Conservation (phyloP, 768 basidiomycete genomes). For the Boletus fagicola region DNA sequence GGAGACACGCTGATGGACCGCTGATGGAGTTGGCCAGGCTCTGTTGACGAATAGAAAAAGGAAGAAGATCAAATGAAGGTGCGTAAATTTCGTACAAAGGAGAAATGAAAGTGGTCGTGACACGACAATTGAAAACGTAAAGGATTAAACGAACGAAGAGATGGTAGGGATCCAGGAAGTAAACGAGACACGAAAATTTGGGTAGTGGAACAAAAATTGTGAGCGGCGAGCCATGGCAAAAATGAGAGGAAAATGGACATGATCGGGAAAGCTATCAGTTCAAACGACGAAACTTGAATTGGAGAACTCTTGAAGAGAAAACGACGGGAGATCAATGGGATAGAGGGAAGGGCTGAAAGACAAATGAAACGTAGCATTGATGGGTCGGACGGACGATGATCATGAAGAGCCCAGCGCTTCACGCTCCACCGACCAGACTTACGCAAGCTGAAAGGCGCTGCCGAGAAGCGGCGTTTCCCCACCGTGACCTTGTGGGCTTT, state of each 20-base stretch:
- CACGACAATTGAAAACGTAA: background rate
- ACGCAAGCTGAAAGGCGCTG: constrained; percentile 71
- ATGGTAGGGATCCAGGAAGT: constrained; percentile 1
- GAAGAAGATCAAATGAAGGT: background rate
- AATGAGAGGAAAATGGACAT: background rate
- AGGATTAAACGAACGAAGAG: constrained; percentile 8
- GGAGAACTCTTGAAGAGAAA: background rate
- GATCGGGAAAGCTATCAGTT: background rate
- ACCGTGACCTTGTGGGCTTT: constrained; percentile 21
- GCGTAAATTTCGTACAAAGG: constrained; percentile 1
- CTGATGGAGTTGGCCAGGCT: background rate
- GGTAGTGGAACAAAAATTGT: constrained; percentile 3
- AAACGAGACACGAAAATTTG: background rate
- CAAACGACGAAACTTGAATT: background rate
- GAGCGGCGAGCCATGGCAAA: background rate
- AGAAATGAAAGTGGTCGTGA: background rate
- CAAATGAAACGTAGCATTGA: constrained; percentile 12
- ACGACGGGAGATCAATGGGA: background rate
- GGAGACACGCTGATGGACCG: background rate
- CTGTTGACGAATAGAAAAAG: background rate
- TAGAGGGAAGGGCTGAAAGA: background rate
- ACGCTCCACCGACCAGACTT: constrained; percentile 13
- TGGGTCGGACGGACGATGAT: background rate
- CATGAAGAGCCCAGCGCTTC: constrained; percentile 8
- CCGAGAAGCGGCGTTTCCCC: constrained; percentile 47